Base-by-base conservation (phyloP, 1,284 basidiomycete species). In the Blastosporella zonata region DNA sequence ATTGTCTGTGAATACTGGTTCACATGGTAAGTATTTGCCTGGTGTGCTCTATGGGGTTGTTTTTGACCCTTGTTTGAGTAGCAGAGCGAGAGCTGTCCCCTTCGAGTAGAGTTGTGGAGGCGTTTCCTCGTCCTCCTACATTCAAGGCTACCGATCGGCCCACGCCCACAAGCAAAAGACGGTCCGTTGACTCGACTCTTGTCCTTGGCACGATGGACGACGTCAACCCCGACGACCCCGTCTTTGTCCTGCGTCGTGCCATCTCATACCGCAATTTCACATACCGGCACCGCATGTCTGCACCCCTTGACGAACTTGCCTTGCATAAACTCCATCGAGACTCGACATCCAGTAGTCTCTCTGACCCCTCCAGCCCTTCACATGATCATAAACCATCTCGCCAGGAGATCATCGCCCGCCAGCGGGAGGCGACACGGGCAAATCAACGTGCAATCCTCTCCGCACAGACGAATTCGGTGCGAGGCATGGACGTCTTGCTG, bases 361-460 rank as follows among this genome's bases (percentile, higher is more conserved):
- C 67, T 9, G 67, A 67, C 43, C 54, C 62, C 5, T 55, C 61
- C 17, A 61, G 54, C 15, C 50, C 57, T 3, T 36, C 56, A 1
- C 52, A 57, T 3, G 70, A 70, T 17, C 65, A 71, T 22, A 76
- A 78, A 38, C 68, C 81, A 41, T 88, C 88, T 6, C 79, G 84
- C 35, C 88, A 90, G 57, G 92, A 96, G 57, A 87, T 96, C 61
- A 96, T 96, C 42, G 90, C 89, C n/a, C 91, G 91, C 3, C 93
- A 97, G 64, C 79, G 93, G 10, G 90, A 86, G 2, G 87, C 86
- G 0, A 84, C 81, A 3, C 78, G 90, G 20, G 93, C 91, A 4
- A 93, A 84, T 52, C 93, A 96, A 62, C 82, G 84, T 6, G 90
- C 92, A 0, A 84, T 96, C 35, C 74, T 96, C 7, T 89, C 88